A percentile compares a stretch with the other conserved stretches of the same genome.
Evolutionary conservation across 129 eudicot genomes (phyloP).

Genomic region (Chrysanthemum seticuspe): DNA sequence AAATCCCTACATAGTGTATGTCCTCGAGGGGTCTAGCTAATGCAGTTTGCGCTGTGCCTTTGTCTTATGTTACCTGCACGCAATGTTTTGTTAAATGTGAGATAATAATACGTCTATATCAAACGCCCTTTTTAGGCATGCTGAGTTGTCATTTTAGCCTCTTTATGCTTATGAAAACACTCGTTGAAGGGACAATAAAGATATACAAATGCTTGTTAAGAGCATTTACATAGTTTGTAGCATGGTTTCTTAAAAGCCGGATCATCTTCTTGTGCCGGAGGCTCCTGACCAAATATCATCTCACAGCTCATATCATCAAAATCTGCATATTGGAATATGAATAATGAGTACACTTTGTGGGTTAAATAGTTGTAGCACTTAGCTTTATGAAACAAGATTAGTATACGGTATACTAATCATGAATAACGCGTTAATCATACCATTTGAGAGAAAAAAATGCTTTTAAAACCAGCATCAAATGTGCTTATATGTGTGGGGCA

Average conservation of each 20-base stretch:
- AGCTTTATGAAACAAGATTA: background rate
- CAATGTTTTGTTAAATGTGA: background rate
- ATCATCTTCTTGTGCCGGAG: slow-evolving; percentile 63
- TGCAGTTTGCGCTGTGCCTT: slow-evolving; percentile 51
- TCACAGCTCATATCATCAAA: slow-evolving; percentile 99
- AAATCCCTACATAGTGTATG: background rate
- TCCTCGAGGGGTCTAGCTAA: slow-evolving; percentile 32
- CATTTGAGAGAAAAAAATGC: background rate
- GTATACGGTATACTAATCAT: slow-evolving; percentile 13
- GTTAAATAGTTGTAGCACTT: slow-evolving; percentile 20
- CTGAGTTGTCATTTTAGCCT: background rate
- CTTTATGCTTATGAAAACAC: slow-evolving; percentile 1
- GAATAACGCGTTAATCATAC: background rate
- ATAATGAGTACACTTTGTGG: slow-evolving; percentile 1
- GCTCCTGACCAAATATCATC: slow-evolving; percentile 85
- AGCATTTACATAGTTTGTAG: slow-evolving; percentile 72
- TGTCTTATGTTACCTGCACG: slow-evolving; percentile 55
- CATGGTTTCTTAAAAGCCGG: slow-evolving; percentile 85
- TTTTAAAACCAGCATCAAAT: background rate
- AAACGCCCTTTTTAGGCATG: background rate
- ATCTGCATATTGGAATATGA: slow-evolving; percentile 46
- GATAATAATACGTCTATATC: background rate
- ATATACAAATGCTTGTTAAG: background rate
- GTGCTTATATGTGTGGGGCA: background rate
- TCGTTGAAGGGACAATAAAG: background rate